Evolutionary conservation across 306 rosid genomes (phyloP).

Genomic region (Acacia melanoxylon): DNA sequence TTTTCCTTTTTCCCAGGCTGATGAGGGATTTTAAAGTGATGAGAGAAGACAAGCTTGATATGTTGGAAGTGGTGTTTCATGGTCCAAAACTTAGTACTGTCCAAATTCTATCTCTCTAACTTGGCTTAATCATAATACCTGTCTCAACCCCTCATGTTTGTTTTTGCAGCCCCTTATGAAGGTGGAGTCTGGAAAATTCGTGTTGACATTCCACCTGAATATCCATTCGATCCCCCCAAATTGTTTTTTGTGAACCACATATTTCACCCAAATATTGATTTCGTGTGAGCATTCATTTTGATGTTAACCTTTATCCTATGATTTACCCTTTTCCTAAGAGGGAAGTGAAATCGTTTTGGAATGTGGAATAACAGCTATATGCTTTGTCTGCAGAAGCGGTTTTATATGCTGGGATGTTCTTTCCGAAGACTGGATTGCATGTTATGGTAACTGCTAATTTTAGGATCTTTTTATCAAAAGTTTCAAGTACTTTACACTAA

Average conservation of each 20-base stretch:
- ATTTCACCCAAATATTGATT: slow-evolving; percentile 88
- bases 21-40: not conserved
- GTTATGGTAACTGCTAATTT: no score
- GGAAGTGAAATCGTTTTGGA: no score
- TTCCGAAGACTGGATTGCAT: not conserved
- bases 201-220: slow-evolving; percentile 68
- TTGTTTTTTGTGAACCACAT: slow-evolving; percentile 62
- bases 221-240: slow-evolving; percentile 71
- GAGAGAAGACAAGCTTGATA: not conserved
- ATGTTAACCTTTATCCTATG: not conserved
- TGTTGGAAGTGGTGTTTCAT: not conserved
- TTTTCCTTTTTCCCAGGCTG: not conserved
- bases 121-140: not conserved
- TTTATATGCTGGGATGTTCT: not conserved
- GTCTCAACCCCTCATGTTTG: not conserved
- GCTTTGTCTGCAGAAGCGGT: not conserved
- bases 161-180: slow-evolving; percentile 35
- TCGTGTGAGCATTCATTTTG: slow-evolving; percentile 48
- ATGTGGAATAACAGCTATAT: not conserved
- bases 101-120: not conserved
- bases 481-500: not conserved
- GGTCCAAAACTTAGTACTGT: not conserved
- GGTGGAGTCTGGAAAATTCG: slow-evolving; percentile 68
- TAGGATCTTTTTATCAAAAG: no score
- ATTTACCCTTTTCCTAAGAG: no score